Evolutionary conservation across 768 basidiomycete genomes (phyloP).

Genomic region (Rossbeevera mucosa): DNA sequence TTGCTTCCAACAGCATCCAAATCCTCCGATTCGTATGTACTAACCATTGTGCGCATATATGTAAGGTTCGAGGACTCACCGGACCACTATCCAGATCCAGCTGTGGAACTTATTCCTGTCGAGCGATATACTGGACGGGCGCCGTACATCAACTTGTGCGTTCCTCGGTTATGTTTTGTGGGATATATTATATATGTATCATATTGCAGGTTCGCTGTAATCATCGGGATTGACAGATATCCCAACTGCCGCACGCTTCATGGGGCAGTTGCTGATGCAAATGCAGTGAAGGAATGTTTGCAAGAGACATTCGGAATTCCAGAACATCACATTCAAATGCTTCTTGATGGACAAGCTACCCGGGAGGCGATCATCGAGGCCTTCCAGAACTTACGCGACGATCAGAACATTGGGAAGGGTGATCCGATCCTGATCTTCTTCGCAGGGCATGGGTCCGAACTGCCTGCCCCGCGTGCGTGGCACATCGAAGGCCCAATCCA

Average conservation of each 20-base stretch:
- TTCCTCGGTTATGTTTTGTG: no score
- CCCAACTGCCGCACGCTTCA: constrained; percentile 24
- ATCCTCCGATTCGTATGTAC: neutral
- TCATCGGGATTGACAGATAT: constrained; percentile 43
- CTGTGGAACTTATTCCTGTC: neutral
- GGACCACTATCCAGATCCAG: neutral
- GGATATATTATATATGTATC: neutral
- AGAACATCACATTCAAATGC: constrained; percentile 30
- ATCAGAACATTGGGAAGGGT: constrained; percentile 23
- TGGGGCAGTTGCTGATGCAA: constrained; percentile 38
- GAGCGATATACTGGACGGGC: neutral
- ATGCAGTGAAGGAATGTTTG: constrained; percentile 35
- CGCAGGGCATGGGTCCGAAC: constrained; percentile 41
- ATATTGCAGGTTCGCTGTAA: constrained; percentile 30
- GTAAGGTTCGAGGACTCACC: neutral
- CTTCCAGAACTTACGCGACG: constrained; percentile 17
- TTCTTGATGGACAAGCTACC: constrained; percentile 37
- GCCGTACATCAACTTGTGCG: neutral
- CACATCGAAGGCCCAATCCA: constrained; percentile 20
- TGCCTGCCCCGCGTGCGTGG: constrained; percentile 28
- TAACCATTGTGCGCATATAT: neutral
- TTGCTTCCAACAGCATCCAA: neutral
- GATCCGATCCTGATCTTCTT: constrained; percentile 41
- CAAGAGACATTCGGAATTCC: constrained; percentile 28
- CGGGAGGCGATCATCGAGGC: constrained; percentile 32